Conservation (phyloP, 371 early-diverging fungal species). For the Capniomyces stellatus region DNA sequence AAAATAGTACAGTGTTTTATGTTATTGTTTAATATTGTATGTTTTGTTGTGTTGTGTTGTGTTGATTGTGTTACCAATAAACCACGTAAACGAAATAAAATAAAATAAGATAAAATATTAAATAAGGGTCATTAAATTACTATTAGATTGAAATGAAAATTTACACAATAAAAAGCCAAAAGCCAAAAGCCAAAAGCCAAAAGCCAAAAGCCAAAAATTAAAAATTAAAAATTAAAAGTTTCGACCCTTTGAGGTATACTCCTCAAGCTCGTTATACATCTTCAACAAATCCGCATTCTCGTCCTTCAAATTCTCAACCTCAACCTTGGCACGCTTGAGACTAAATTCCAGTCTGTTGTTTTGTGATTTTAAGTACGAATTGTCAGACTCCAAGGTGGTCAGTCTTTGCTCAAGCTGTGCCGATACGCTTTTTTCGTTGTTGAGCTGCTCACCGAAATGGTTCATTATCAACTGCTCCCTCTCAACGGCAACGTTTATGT, state of each 20-base stretch:
- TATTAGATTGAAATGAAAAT: too few relatives aligned
- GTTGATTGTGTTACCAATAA: too few relatives aligned
- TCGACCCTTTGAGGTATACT: not conserved
- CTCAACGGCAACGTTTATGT: constrained; percentile 1
- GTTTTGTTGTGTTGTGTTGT: too few relatives aligned
- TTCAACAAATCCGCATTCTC: constrained; percentile 1
- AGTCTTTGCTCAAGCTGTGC: not conserved
- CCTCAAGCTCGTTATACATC: constrained; percentile 1
- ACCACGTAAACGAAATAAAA: too few relatives aligned
- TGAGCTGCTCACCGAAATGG: not conserved
- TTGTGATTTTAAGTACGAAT: not conserved
- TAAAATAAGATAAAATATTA: too few relatives aligned
- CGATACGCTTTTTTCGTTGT: not conserved
- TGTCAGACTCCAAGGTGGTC: not conserved
- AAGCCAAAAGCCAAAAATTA: too few relatives aligned
- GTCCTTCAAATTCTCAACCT: not conserved
- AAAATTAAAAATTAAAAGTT: too few relatives aligned
- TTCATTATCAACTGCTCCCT: not conserved
- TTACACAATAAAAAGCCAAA: too few relatives aligned
- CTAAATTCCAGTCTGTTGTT: not conserved
- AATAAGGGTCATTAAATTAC: too few relatives aligned
- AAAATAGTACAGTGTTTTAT: too few relatives aligned
- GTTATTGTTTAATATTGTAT: too few relatives aligned
- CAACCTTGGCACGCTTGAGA: not conserved
- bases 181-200: too few relatives aligned